Evolutionary conservation across 2,329 filamentous ascomycete genomes (phyloP).

Genomic region (Exophiala sp.): DNA sequence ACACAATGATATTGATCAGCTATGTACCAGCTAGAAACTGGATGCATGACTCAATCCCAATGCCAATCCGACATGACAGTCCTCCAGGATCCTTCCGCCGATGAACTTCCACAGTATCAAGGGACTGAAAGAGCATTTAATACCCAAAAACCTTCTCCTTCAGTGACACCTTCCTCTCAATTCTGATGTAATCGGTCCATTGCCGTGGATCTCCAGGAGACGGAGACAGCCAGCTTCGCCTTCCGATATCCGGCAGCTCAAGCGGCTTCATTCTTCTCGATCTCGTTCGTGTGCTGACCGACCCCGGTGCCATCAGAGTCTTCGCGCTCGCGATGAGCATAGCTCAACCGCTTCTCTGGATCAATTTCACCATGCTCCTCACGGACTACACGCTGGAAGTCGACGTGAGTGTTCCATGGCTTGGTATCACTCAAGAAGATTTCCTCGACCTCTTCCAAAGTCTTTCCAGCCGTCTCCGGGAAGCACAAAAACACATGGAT

Average conservation of each 20-base stretch:
- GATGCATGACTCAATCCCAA: no score
- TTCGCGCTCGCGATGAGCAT: constrained; percentile 11
- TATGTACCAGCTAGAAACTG: no score
- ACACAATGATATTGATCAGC: no score
- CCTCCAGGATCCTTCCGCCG: no score
- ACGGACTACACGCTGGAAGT: constrained; percentile 14
- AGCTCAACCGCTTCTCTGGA: constrained; percentile 17
- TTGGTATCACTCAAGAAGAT: constrained; percentile 14
- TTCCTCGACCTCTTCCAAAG: constrained; percentile 64
- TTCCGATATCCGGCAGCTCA: background rate
- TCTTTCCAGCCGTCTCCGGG: constrained; percentile 69
- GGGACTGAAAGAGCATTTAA: no score
- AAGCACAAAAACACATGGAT: constrained; percentile 65
- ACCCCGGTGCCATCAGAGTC: constrained; percentile 3
- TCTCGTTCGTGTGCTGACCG: constrained; percentile 1
- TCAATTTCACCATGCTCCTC: constrained; percentile 20
- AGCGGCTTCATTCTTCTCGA: constrained; percentile 12
- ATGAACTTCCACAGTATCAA: no score
- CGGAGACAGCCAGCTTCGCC: no score
- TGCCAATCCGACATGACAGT: no score
- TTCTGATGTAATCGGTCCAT: no score
- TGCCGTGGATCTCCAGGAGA: no score
- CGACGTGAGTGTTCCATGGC: constrained; percentile 19
- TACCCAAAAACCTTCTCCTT: no score
- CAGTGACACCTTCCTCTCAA: no score